Evolutionary conservation across 2,329 filamentous ascomycete species (phyloP), one percentile per base, ranked within the genome.

Genomic region (Penicillium sp.): DNA sequence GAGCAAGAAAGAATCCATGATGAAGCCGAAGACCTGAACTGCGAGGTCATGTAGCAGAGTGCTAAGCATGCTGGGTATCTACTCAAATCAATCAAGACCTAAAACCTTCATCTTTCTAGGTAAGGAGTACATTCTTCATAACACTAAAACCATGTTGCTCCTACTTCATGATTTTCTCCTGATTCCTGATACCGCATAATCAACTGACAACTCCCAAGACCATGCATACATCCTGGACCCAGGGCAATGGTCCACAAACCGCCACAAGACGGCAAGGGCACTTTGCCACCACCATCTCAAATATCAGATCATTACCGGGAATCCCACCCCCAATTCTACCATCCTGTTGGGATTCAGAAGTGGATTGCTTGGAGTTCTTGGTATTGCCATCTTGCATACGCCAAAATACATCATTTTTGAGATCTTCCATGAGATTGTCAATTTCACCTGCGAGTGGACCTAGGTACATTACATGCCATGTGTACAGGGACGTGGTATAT

Each of bases 211-310:
- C n/a, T n/a, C n/a, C n/a, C n/a, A n/a, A n/a, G n/a, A n/a, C n/a
- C n/a, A n/a, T 37, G 18, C 40, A 49, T 41, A 4, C 16, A 13
- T 3, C n/a, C 22, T 19, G 8, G 40, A 38, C 46, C 46, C 46
- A 35, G 8, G 8, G 22, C 46, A 49, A 30, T 27, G 46, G 42
- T 27, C 40, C 39, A 30, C 18, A 49, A 49, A 44, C n/a, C n/a
- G 19, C 40, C 28, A 45, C 18, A 28, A 27, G 44, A 29, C 30
- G 22, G 14, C 19, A 41, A 13, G n/a, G n/a, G 28, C 36, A 12
- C 35, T 16, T 41, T 28, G 36, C 47, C 41, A 38, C 41, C 31
- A 38, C 46, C 33, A 43, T 29, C 22, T 22, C 9, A 30, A 7
- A 16, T 25, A 1, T 11, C 38, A 36, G n/a, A 16, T 19, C 9